Percentiles rank a stretch among this genome's conserved stretches.
phyloP scores from a whole-genome alignment of 2,329 filamentous ascomycete genomes.

The Hirsutella thompsonii region DNA sequence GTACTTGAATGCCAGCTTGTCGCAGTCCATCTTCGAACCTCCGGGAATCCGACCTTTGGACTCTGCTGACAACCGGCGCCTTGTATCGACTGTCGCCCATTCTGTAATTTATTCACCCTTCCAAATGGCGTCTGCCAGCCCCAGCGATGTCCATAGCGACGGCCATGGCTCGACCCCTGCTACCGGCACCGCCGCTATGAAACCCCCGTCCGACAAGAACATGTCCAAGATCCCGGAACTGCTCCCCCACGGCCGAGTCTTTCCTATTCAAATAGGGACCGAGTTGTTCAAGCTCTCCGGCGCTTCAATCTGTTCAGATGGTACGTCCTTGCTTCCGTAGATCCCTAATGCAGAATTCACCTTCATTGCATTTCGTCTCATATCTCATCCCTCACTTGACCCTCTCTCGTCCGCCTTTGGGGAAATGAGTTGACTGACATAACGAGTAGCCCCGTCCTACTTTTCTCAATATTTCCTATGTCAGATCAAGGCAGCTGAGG shows the following conservation, averaged over 20 bases:
- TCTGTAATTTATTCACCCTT: not conserved
- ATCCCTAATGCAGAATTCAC: not conserved
- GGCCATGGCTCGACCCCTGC: slow-evolving; percentile 10
- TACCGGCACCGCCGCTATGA: slow-evolving; percentile 5
- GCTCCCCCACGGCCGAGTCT: slow-evolving; percentile 59
- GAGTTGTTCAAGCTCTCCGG: slow-evolving; percentile 63
- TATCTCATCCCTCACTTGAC: not conserved
- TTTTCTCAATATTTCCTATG: slow-evolving; percentile 90
- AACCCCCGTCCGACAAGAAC: slow-evolving; percentile 15
- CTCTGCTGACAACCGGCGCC: not conserved
- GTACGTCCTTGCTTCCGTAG: slow-evolving; percentile 27
- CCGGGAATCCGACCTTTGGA: no score
- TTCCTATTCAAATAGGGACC: slow-evolving; percentile 61
- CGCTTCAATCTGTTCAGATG: slow-evolving; percentile 60
- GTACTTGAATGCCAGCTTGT: no score
- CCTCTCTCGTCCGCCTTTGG: no score
- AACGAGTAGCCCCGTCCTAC: slow-evolving; percentile 70
- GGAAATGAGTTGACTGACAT: not conserved
- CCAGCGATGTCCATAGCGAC: slow-evolving; percentile 14
- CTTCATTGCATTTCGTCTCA: not conserved
- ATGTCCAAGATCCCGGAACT: slow-evolving; percentile 39
- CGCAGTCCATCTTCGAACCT: no score
- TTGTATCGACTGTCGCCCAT: not conserved
- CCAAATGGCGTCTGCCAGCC: slow-evolving; percentile 14
- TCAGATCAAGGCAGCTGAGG: slow-evolving; percentile 55